Conservation (phyloP, 208 protist species). For the Naegleria lovaniensis region DNA sequence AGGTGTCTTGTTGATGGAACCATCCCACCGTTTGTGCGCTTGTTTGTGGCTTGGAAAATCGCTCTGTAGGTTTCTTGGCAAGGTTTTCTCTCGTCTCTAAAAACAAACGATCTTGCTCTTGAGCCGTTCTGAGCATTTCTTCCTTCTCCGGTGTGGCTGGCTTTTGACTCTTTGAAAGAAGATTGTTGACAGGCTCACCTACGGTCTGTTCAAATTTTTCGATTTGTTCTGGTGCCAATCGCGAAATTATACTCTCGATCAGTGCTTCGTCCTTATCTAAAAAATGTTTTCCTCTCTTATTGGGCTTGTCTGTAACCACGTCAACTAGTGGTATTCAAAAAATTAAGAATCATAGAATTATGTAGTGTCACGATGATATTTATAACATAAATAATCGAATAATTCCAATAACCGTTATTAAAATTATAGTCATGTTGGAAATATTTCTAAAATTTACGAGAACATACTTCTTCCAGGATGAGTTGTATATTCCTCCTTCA, state of each 20-base stretch:
- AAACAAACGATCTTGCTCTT: background rate
- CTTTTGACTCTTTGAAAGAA: background rate
- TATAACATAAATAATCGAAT: too few relatives aligned
- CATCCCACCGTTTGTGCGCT: background rate
- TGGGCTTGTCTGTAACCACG: conserved; percentile 19
- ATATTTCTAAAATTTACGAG: too few relatives aligned
- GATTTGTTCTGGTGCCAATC: background rate
- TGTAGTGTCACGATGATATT: too few relatives aligned
- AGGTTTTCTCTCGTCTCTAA: background rate
- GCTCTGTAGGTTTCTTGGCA: background rate
- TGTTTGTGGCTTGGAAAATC: background rate
- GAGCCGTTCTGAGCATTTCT: background rate
- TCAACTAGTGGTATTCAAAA: too few relatives aligned
- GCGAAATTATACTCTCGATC: background rate
- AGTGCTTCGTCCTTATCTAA: conserved; percentile 26
- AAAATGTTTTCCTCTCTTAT: conserved; percentile 20
- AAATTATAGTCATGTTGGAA: too few relatives aligned
- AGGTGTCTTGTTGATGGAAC: background rate
- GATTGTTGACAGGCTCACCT: background rate
- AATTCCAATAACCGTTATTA: too few relatives aligned
- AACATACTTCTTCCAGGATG: background rate
- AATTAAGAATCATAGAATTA: too few relatives aligned
- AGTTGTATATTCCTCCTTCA: background rate
- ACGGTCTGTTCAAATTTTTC: background rate
- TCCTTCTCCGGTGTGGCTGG: background rate